phyloP scores from a whole-genome alignment of 768 basidiomycete genomes.

The Coprinopsis marcescibilis region DNA sequence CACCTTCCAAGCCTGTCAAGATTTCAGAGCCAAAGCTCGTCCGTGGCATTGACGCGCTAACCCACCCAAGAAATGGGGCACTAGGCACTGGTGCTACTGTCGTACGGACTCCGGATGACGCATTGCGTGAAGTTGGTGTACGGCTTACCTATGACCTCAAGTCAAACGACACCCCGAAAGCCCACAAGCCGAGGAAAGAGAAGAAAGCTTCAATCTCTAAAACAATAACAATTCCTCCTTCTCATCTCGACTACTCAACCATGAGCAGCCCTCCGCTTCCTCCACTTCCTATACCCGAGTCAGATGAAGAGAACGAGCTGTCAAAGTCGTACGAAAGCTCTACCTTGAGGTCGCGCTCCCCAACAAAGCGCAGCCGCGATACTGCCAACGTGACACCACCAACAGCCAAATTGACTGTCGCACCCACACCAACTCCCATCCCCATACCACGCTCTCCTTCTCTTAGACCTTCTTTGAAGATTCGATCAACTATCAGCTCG shows the following conservation, averaged over 20 bases:
- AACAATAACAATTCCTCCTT: constrained; percentile 21
- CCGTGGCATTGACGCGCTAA: constrained; percentile 33
- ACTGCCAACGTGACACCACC: no score
- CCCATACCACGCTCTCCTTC: constrained; percentile 17
- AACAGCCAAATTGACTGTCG: constrained; percentile 6
- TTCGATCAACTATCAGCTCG: constrained; percentile 25
- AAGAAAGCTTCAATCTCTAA: constrained; percentile 14
- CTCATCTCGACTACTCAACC: constrained; percentile 14
- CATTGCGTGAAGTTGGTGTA: constrained; percentile 48
- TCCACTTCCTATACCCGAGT: constrained; percentile 39
- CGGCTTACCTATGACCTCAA: constrained; percentile 30
- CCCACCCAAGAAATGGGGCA: constrained; percentile 37
- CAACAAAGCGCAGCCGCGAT: constrained; percentile 27
- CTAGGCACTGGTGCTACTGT: constrained; percentile 72
- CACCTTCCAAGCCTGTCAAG: constrained; percentile 31
- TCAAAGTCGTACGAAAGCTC: constrained; percentile 20
- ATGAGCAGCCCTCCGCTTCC: constrained; percentile 49
- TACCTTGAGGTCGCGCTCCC: no score
- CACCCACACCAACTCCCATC: constrained; percentile 21
- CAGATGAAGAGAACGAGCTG: constrained; percentile 24
- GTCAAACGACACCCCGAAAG: constrained; percentile 11
- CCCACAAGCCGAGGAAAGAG: constrained; percentile 11
- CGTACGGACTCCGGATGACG: constrained; percentile 77
- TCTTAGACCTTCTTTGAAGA: constrained; percentile 36
- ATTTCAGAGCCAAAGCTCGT: constrained; percentile 40